These are phyloP conservation scores for Backusella tarrabulga DNA, from an alignment of 192 early-diverging fungal species.

Conservation along the genomic window DNA sequence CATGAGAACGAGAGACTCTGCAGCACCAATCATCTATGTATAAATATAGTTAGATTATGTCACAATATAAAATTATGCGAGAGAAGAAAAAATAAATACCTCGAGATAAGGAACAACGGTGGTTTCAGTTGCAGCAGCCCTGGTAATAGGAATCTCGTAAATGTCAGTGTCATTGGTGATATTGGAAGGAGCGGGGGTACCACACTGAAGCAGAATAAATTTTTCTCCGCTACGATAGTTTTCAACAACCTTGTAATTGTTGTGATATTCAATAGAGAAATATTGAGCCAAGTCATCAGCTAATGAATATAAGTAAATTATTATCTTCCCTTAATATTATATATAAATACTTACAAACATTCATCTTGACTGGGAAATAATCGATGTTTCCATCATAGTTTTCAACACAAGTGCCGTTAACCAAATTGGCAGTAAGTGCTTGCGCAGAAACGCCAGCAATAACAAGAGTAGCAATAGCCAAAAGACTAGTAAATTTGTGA, in stretches of 20 bases:
- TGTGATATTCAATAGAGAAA: slow-evolving; percentile 60
- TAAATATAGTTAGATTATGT: neutral
- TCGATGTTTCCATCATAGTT: slow-evolving; percentile 40
- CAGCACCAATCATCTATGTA: slow-evolving; percentile 43
- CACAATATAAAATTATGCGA: neutral
- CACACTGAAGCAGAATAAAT: slow-evolving; percentile 72
- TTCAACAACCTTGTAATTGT: slow-evolving; percentile 65
- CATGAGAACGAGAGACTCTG: slow-evolving; percentile 33
- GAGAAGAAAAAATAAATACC: slow-evolving; percentile 16
- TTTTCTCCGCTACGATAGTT: slow-evolving; percentile 52
- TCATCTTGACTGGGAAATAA: slow-evolving; percentile 48
- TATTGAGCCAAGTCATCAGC: slow-evolving; percentile 51
- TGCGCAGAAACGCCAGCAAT: slow-evolving; percentile 22
- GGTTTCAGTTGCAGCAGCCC: slow-evolving; percentile 39
- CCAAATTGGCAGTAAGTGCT: slow-evolving; percentile 20
- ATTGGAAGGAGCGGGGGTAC: slow-evolving; percentile 52
- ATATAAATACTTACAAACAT: slow-evolving; percentile 28
- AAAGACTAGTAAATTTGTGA: neutral
- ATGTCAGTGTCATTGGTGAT: slow-evolving; percentile 43
- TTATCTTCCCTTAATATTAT: neutral
- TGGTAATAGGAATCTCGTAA: slow-evolving; percentile 45
- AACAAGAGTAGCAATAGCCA: neutral
- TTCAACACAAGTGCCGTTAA: slow-evolving; percentile 21
- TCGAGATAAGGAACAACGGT: slow-evolving; percentile 47
- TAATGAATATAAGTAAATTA: neutral